Evolutionary conservation across 306 rosid genomes (phyloP).

Genomic region (Oxytropis ochrocephala): DNA sequence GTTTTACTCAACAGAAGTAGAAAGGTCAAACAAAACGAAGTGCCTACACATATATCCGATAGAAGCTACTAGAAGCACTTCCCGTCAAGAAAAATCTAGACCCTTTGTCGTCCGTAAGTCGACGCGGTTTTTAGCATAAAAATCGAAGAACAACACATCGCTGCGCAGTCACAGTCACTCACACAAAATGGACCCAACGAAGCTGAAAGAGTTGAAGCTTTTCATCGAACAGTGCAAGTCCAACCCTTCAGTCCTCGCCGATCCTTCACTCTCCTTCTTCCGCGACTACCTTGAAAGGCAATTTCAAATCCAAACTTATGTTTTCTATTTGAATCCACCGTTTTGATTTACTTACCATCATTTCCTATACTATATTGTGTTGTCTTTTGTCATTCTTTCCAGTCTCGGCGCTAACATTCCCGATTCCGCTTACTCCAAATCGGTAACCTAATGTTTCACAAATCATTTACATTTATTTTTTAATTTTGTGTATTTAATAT

Average conservation of each 20-base stretch:
- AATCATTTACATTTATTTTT: not conserved
- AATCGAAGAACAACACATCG: not conserved
- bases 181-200: conserved; percentile 52
- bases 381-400: not conserved
- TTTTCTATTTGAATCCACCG: not conserved
- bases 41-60: not conserved
- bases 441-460: conserved; percentile 36
- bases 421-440: conserved; percentile 38
- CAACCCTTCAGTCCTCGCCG: conserved; percentile 61
- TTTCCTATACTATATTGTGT: too few relatives aligned
- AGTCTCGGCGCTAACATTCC: conserved; percentile 76
- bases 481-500: not conserved
- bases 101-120: not conserved
- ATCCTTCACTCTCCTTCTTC: conserved; percentile 86
- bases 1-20: too few relatives aligned
- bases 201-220: conserved; percentile 55
- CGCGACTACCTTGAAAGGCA: conserved; percentile 84
- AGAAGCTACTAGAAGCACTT: conserved; percentile 28
- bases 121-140: not conserved
- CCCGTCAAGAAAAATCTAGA: conserved; percentile 16
- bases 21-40: too few relatives aligned
- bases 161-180: not conserved
- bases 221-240: conserved; percentile 78
- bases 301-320: not conserved
- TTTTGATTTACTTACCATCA: not conserved